Evolutionary conservation across 257 asterid species (phyloP).

Genomic region (Dorcoceras hygrometricum): DNA sequence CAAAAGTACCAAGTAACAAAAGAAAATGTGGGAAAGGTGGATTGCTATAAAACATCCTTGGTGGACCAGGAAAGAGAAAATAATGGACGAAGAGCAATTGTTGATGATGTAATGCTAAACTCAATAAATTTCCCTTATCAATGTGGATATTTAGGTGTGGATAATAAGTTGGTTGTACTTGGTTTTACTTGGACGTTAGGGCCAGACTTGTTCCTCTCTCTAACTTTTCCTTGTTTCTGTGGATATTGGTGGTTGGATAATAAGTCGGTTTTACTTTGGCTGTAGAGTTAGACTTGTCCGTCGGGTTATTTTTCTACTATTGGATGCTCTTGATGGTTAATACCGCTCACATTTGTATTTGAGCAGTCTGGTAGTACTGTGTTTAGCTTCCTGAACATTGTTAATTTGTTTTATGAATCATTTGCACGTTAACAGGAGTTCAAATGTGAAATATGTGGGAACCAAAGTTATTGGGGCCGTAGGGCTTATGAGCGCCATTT

Average conservation of each 20-base stretch:
- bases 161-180: too few relatives aligned
- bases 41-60: neutral
- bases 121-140: slow-evolving; percentile 1
- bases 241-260: slow-evolving; percentile 8
- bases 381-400: neutral
- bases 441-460: slow-evolving; percentile 98
- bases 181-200: neutral
- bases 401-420: slow-evolving; percentile 18
- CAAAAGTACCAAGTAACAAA: neutral
- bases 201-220: neutral
- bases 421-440: slow-evolving; percentile 64
- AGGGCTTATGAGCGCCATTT: slow-evolving; percentile 99
- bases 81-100: neutral
- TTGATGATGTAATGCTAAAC: neutral
- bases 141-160: slow-evolving; percentile 10
- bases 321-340: slow-evolving; percentile 10
- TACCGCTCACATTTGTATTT: neutral
- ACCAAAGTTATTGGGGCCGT: slow-evolving; percentile 99
- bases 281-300: neutral
- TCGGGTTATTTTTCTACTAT: neutral
- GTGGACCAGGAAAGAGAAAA: neutral
- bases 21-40: neutral
- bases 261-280: neutral
- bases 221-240: too few relatives aligned
- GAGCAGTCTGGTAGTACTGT: neutral